Conservation (phyloP, 1,284 basidiomycete genomes). For the Xerocomus nothofagi region DNA sequence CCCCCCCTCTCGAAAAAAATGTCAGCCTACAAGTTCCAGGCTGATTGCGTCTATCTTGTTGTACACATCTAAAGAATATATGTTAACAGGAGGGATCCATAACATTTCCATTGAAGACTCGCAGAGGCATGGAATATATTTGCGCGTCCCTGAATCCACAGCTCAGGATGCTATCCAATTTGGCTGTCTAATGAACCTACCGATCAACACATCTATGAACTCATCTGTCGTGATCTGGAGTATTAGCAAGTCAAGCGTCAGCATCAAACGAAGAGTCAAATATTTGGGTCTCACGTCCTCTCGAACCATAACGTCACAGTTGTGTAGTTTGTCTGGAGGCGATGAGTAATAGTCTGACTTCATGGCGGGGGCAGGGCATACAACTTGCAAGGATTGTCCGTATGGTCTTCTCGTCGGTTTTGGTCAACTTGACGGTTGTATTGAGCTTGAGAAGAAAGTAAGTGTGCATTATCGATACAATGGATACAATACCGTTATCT, state of each 20-base stretch:
- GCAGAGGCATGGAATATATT: conserved; percentile 93
- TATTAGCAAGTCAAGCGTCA: not conserved
- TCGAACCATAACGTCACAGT: conserved; percentile 95
- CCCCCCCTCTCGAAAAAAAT: not conserved
- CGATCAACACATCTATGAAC: conserved; percentile 96
- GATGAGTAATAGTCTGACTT: conserved; percentile 6
- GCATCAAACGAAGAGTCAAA: not conserved
- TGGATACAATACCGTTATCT: conserved; percentile 31
- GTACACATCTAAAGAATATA: conserved; percentile 68
- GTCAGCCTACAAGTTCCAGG: conserved; percentile 64
- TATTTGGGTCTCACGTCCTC: conserved; percentile 74
- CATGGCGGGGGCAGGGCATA: conserved; percentile 36
- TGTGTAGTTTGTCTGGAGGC: conserved; percentile 76
- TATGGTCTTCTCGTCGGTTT: conserved; percentile 94
- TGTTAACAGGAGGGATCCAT: not conserved
- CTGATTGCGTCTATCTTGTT: conserved; percentile 94
- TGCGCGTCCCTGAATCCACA: conserved; percentile 70
- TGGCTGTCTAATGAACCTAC: conserved; percentile 37
- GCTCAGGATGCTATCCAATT: conserved; percentile 2
- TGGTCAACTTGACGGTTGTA: conserved; percentile 89
- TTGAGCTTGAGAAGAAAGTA: conserved; percentile 60
- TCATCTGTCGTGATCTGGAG: conserved; percentile 90
- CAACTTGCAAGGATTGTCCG: conserved; percentile 87
- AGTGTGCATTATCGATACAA: not conserved
- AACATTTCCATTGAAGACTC: conserved; percentile 29